Base-by-base conservation (phyloP, 768 basidiomycete genomes). In the Roridomyces roridus region DNA sequence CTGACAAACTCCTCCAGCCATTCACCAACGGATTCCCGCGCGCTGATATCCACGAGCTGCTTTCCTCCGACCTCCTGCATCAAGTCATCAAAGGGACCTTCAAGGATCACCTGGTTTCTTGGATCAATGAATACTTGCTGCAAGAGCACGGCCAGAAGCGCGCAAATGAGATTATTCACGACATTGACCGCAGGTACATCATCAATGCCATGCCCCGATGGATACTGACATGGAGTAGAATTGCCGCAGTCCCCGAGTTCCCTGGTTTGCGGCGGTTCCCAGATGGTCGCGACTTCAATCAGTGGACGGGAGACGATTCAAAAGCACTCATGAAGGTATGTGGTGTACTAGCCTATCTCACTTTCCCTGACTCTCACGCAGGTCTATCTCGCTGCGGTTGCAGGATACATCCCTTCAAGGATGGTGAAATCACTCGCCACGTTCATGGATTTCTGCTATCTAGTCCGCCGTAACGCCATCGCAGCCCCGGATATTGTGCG, bases 251-350 rank as follows among this genome's bases (percentile, higher is more conserved):
- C 6, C 29, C 58, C 4, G 17, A 50, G 25, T 68, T 63, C 29
- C 31, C 57, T 5, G 65, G 63, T 9, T 25, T 71, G 24, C 50
- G 58, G 4, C 31, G 52, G 6, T 72, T 72, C 43, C 65, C 67
- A 4, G 46, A 69, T 40, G 70, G 71, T 1, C 64, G 52, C 0
- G 55, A 57, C 20, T 71, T 71, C 44, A 46, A 63, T 15, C 69
- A 72, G 36, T 74, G 72, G 72, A 74, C 68, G 5, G 71, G 69
- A 0, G 64, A 74, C 35, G 68, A 73, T 31, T 74, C 68, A 2
- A 74, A 74, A 49, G 70, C 62, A 3, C 46, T 74, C 0, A 74
- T 74, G 69, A 74, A 73, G 66, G 69, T 70, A 37, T 6, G 21
- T 55, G 9, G 43, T 37, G 10, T 51, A 11, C 18, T 11, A 10